Evolutionary conservation across 768 basidiomycete genomes (phyloP), one percentile per base, ranked within the genome.

Genomic region (Neoboletus brunneissimus): DNA sequence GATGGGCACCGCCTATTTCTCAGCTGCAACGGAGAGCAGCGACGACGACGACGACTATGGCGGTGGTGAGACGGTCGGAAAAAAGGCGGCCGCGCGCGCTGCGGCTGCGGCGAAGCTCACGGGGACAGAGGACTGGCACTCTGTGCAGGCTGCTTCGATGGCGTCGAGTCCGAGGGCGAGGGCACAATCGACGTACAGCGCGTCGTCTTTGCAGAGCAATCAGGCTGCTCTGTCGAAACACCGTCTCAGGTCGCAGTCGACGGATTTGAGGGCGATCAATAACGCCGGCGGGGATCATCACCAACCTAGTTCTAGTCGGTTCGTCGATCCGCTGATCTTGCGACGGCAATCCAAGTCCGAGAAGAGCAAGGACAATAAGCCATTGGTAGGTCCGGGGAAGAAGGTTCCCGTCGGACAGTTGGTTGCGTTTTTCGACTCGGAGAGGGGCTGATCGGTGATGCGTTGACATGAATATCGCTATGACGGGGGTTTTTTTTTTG

Each of bases 391-490:
- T 47, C 49, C 64, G 4, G 78, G 74, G 42, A 83, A 77, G 51
- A 91, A 91, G 74, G 81, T 89, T 15, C 83, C 88, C 0, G 80
- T 93, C 41, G 87, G 85, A 11, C 81, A 92, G 64, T 72, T 94
- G 42, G 88, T 91, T 15, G 89, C 89, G n/a, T 93, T 88, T 72
- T 94, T 94, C 64, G 88, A 92, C 34, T 68, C 70, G 23, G 72
- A 73, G 48, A 67, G 51, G 59, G 18, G 37, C 10, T 42, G 40
- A 55, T 23, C 45, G 40, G 47, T 48, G 52, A 55, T 20, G 20
- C 25, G 20, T 54, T 20, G 34, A 11, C 5, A 22, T 20, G 20
- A 4, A 18, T 49, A 20, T 37, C 2, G 27, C 12, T 29, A 29
- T 29, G 43, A 38, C 10, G 7, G 4, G 27, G 2, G 3, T 35